A percentile compares a stretch with the other conserved stretches of the same genome.
phyloP scores from a whole-genome alignment of 2,329 filamentous ascomycete genomes.

The Orbilia brochopaga region DNA sequence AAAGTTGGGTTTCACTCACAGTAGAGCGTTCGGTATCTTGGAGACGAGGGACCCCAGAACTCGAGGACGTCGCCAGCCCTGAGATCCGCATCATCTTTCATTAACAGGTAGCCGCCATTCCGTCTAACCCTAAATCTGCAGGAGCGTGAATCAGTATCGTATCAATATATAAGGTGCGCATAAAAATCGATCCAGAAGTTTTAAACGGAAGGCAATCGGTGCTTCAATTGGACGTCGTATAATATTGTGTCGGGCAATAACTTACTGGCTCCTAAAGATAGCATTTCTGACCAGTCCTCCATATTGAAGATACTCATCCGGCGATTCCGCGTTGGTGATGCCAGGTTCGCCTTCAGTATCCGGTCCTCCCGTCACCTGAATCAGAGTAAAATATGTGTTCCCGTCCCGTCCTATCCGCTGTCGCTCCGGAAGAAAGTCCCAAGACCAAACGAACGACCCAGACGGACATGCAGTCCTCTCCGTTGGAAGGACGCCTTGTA shows the following conservation, averaged over 20 bases:
- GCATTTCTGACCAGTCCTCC: neutral
- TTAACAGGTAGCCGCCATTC: neutral
- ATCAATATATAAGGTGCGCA: neutral
- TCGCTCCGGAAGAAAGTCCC: slow-evolving; percentile 20
- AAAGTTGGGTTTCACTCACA: slow-evolving; percentile 9
- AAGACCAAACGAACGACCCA: slow-evolving; percentile 24
- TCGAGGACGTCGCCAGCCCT: slow-evolving; percentile 25
- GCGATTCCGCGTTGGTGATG: slow-evolving; percentile 9
- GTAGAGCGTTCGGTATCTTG: slow-evolving; percentile 3
- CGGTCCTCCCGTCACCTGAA: slow-evolving; percentile 26
- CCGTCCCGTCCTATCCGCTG: neutral
- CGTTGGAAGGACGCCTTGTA: slow-evolving; percentile 5
- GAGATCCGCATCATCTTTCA: slow-evolving; percentile 8
- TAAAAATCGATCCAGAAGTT: neutral
- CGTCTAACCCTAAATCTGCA: slow-evolving; percentile 28
- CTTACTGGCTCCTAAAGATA: slow-evolving; percentile 29
- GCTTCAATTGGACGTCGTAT: too few relatives aligned
- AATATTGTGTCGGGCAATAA: neutral
- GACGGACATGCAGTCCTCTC: neutral
- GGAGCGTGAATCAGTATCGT: neutral
- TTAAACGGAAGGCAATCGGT: neutral
- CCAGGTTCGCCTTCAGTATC: slow-evolving; percentile 24
- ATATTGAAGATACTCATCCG: slow-evolving; percentile 5
- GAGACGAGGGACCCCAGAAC: slow-evolving; percentile 31
- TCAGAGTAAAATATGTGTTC: slow-evolving; percentile 5